These are phyloP conservation scores for Scheffersomyces amazonensis DNA, from an alignment of 805 yeast species.

Conservation along the genomic window DNA sequence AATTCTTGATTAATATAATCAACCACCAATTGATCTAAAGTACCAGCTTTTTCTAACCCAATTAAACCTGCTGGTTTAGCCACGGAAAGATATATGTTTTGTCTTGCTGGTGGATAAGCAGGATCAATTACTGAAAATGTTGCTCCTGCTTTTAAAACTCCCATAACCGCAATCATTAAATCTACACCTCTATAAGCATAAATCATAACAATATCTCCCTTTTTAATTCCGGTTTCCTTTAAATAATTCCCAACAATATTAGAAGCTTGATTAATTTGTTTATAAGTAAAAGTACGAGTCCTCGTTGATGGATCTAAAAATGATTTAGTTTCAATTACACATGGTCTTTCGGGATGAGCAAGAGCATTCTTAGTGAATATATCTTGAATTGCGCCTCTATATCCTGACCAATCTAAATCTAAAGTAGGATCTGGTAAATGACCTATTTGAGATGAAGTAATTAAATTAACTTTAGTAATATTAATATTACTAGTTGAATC, in stretches of 20 bases:
- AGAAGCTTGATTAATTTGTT: slow-evolving; percentile 88
- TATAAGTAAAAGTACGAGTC: slow-evolving; percentile 76
- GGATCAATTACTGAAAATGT: slow-evolving; percentile 98
- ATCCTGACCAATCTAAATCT: slow-evolving; percentile 86
- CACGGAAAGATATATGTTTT: slow-evolving; percentile 86
- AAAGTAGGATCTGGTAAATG: slow-evolving; percentile 83
- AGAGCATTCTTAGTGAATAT: slow-evolving; percentile 87
- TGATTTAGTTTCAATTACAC: slow-evolving; percentile 90
- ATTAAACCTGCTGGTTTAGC: slow-evolving; percentile 92
- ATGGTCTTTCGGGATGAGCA: slow-evolving; percentile 77
- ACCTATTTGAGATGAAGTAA: slow-evolving; percentile 61
- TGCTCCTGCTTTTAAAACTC: slow-evolving; percentile 97
- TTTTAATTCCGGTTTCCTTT: slow-evolving; percentile 71
- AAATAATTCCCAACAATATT: slow-evolving; percentile 90
- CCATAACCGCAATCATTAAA: slow-evolving; percentile 94
- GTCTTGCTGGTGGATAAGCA: slow-evolving; percentile 98
- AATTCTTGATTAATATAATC: slow-evolving; percentile 74
- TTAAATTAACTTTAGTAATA: slow-evolving; percentile 62
- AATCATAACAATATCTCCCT: slow-evolving; percentile 96
- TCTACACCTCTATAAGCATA: slow-evolving; percentile 98
- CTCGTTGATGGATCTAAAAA: slow-evolving; percentile 50
- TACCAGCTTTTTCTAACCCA: slow-evolving; percentile 88
- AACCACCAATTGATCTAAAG: slow-evolving; percentile 70
- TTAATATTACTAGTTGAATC: slow-evolving; percentile 29
- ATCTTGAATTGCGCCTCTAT: slow-evolving; percentile 95